A percentile compares a stretch with the other conserved stretches of the same genome.
Evolutionary conservation across 805 yeast genomes (phyloP).

Genomic region (Wickerhamomyces strasburgensis): DNA sequence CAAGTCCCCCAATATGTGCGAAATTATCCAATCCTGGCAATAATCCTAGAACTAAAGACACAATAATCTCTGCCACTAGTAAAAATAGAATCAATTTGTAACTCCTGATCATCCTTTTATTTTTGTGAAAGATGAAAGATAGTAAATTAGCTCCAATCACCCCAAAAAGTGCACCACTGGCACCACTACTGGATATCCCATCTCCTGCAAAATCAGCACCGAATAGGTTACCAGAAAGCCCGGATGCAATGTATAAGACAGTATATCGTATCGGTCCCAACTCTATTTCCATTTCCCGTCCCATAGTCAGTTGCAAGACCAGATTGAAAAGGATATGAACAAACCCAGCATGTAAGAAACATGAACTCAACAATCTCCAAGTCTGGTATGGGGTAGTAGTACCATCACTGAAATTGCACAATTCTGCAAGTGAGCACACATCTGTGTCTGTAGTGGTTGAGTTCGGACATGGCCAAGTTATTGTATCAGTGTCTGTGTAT

Average conservation of each 20-base stretch:
- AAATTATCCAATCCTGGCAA: constrained; percentile 74
- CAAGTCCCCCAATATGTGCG: constrained; percentile 72
- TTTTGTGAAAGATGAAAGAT: constrained; percentile 45
- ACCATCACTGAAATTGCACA: constrained; percentile 52
- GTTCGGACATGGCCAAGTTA: constrained; percentile 63
- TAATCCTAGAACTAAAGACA: constrained; percentile 58
- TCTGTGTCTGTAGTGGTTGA: constrained; percentile 51
- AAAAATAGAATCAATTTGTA: constrained; percentile 42
- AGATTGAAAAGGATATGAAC: constrained; percentile 63
- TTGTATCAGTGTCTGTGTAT: constrained; percentile 41
- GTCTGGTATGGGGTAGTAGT: constrained; percentile 52
- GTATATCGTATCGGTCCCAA: constrained; percentile 53
- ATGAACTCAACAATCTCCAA: constrained; percentile 66
- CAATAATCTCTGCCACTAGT: constrained; percentile 51
- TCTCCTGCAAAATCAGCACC: constrained; percentile 67
- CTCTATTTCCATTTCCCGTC: constrained; percentile 49
- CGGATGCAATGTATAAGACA: constrained; percentile 53
- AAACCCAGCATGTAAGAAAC: constrained; percentile 70
- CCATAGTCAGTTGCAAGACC: constrained; percentile 56
- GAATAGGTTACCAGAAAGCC: constrained; percentile 60
- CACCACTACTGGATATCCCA: constrained; percentile 66
- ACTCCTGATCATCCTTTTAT: constrained; percentile 40
- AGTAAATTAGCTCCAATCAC: constrained; percentile 57
- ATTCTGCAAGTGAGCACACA: constrained; percentile 50
- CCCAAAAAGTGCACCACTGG: constrained; percentile 69